A percentile compares a stretch with the other conserved stretches of the same genome.
These are phyloP conservation scores for Podila verticillata DNA, from an alignment of 192 early-diverging fungal species.

Conservation along the genomic window DNA sequence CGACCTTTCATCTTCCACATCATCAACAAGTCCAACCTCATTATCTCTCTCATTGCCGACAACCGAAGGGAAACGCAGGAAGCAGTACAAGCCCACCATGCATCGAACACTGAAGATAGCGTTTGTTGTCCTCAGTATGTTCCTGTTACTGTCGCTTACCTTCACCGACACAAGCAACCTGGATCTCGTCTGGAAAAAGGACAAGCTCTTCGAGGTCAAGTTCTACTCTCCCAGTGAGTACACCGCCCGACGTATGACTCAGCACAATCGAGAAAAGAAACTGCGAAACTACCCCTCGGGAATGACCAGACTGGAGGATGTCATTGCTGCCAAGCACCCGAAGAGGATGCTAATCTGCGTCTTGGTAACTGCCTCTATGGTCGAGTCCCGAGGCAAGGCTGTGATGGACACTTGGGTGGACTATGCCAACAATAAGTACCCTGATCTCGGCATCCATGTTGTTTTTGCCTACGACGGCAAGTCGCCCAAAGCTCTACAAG, in stretches of 20 bases:
- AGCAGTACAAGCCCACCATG: background rate
- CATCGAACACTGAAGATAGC: background rate
- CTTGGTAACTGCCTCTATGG: too few species aligned
- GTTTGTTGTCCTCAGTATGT: background rate
- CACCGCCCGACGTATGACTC: background rate
- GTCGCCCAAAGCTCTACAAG: too few species aligned
- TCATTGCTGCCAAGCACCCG: too few species aligned
- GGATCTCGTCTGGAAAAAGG: background rate
- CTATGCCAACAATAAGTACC: too few species aligned
- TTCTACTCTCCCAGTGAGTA: background rate
- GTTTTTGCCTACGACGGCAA: too few species aligned
- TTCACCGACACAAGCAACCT: background rate
- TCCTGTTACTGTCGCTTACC: background rate
- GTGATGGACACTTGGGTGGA: too few species aligned
- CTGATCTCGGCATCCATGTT: too few species aligned
- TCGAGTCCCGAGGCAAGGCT: too few species aligned
- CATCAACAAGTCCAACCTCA: too few species aligned
- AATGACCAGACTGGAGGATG: too few species aligned
- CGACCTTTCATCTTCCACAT: too few species aligned
- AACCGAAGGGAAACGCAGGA: constrained; percentile 1
- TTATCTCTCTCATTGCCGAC: background rate
- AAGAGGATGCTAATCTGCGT: too few species aligned
- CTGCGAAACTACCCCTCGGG: background rate
- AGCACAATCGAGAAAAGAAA: background rate
- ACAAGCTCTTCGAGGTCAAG: background rate